phyloP scores from a whole-genome alignment of 2,329 filamentous ascomycete genomes.

The Byssochlamys sp. region DNA sequence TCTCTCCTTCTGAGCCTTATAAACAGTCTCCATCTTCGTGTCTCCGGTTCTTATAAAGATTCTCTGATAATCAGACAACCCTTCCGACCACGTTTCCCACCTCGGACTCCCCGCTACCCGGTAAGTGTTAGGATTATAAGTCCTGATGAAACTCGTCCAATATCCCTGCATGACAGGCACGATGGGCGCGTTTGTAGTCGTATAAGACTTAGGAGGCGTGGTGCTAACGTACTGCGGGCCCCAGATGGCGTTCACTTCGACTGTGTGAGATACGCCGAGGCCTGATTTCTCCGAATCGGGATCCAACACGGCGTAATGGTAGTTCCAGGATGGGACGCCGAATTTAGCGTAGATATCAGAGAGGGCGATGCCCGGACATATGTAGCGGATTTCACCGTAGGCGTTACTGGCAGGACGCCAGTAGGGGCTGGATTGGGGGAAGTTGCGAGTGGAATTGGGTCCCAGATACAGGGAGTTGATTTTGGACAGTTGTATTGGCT shows the following conservation, averaged over 20 bases:
- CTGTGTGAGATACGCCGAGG: conserved; percentile 56
- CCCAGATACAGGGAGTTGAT: conserved; percentile 51
- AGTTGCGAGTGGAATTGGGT: conserved; percentile 33
- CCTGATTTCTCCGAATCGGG: conserved; percentile 44
- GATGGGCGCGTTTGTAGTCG: conserved; percentile 46
- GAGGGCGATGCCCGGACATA: conserved; percentile 53
- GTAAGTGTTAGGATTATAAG: conserved; percentile 55
- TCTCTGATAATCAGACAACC: conserved; percentile 18
- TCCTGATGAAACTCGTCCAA: conserved; percentile 64
- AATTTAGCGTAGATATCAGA: conserved; percentile 32
- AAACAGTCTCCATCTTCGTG: conserved; percentile 40
- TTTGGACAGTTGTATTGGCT: conserved; percentile 38
- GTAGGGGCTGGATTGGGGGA: conserved; percentile 43
- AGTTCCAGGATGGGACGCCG: conserved; percentile 49
- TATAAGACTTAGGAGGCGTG: conserved; percentile 47
- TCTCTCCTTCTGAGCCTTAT: conserved; percentile 28
- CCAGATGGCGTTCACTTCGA: conserved; percentile 59
- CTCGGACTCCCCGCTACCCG: conserved; percentile 38
- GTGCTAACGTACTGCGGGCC: conserved; percentile 49
- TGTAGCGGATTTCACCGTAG: conserved; percentile 58
- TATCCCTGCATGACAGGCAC: conserved; percentile 58
- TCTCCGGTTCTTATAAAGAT: conserved; percentile 38
- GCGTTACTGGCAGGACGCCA: conserved; percentile 51
- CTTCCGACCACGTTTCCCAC: conserved; percentile 42
- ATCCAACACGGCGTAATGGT: conserved; percentile 60